A percentile compares a stretch with the other conserved stretches of the same genome.
These are phyloP conservation scores for Melaleuca alternifolia DNA, from an alignment of 345 rosid species.

Conservation along the genomic window DNA sequence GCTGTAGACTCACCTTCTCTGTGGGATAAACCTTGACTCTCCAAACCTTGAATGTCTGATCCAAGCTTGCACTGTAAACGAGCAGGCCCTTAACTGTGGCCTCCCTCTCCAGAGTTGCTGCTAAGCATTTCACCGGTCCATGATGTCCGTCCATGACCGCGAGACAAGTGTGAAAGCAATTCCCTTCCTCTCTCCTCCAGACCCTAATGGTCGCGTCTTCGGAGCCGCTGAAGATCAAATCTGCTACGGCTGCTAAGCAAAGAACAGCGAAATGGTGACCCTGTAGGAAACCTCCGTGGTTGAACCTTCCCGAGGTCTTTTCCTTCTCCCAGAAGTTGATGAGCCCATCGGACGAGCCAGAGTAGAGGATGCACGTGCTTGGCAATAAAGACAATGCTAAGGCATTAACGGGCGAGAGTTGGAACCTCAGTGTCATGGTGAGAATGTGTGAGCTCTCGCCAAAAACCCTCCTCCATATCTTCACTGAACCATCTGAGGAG, in stretches of 20 bases:
- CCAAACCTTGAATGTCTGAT: constrained; percentile 87
- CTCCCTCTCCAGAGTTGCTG: constrained; percentile 53
- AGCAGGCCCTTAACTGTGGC: constrained; percentile 31
- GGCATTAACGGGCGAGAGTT: constrained; percentile 4
- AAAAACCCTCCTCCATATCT: constrained; percentile 7
- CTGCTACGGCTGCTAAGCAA: constrained; percentile 60
- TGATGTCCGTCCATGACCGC: constrained; percentile 81
- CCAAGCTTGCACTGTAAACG: constrained; percentile 77
- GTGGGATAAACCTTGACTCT: constrained; percentile 22
- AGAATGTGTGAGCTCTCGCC: constrained; percentile 4
- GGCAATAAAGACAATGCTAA: constrained; percentile 4
- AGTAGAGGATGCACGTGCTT: constrained; percentile 50
- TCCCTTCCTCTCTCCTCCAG: constrained; percentile 64
- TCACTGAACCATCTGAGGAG: constrained; percentile 6
- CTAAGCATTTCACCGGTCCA: constrained; percentile 84
- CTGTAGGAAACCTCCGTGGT: constrained; percentile 66
- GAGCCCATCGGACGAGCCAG: constrained; percentile 83
- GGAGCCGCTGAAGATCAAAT: constrained; percentile 76
- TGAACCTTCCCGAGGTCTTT: constrained; percentile 25
- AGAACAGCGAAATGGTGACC: constrained; percentile 87
- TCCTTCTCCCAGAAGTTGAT: constrained; percentile 82
- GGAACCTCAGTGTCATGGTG: constrained; percentile 5
- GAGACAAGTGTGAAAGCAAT: constrained; percentile 51
- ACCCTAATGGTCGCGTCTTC: constrained; percentile 87
- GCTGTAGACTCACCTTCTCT: neutral